Conservation (phyloP, 768 basidiomycete species). For the Phallus indusiatus region DNA sequence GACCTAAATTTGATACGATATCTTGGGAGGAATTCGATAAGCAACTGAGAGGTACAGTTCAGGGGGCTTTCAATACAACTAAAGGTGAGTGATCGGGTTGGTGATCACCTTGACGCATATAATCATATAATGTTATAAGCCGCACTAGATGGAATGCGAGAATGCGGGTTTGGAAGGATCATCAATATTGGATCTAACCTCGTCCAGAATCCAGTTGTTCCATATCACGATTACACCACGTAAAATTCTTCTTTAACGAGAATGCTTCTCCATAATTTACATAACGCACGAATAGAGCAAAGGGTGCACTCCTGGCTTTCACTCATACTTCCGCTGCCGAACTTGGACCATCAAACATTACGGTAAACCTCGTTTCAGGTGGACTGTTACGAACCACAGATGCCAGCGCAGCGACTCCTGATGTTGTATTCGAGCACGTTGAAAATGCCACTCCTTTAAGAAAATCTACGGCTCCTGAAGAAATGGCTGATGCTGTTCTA, state of each 20-base stretch:
- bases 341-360: conserved; percentile 1
- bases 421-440: neutral
- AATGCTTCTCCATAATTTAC: neutral
- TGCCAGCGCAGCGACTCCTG: neutral
- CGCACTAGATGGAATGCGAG: conserved; percentile 5
- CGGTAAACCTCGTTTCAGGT: neutral
- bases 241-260: neutral
- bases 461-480: neutral
- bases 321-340: conserved; percentile 1
- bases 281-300: neutral
- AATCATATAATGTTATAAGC: neutral
- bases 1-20: neutral
- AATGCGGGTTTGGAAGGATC: conserved; percentile 1
- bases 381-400: neutral
- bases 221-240: conserved; percentile 2
- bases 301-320: conserved; percentile 2
- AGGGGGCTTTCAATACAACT: conserved; percentile 5
- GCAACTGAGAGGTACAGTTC: conserved; percentile 1
- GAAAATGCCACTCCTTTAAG: neutral
- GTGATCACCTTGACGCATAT: neutral
- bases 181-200: conserved; percentile 1
- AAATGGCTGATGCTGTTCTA: conserved; percentile 2
- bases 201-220: neutral
- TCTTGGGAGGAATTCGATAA: neutral
- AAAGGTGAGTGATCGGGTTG: neutral